Evolutionary conservation across 352 stramenopile genomes (phyloP).

Genomic region (Pythium vanterpoolii): DNA sequence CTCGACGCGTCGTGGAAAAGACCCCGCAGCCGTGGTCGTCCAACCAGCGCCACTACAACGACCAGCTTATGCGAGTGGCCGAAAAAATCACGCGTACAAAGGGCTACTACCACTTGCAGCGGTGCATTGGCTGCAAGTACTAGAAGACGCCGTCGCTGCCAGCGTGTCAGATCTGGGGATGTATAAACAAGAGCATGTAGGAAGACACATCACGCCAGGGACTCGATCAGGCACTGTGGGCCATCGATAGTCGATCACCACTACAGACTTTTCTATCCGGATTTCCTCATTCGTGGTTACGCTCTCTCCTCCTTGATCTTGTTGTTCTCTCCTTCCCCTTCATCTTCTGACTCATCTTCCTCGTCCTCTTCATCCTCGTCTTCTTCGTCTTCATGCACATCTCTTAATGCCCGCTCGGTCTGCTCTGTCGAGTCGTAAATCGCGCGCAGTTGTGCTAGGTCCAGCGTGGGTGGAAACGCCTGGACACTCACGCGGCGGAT

Average conservation of each 20-base stretch:
- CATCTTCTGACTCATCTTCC: constrained; percentile 23
- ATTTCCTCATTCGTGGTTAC: background rate
- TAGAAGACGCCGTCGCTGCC: constrained; percentile 5
- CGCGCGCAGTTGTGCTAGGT: constrained; percentile 13
- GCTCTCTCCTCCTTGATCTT: background rate
- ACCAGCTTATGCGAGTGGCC: constrained; percentile 1
- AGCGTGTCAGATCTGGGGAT: constrained; percentile 12
- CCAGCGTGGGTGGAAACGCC: constrained; percentile 4
- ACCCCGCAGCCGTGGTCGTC: constrained; percentile 5
- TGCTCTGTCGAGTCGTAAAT: background rate
- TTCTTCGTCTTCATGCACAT: constrained; percentile 22
- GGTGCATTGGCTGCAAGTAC: constrained; percentile 1
- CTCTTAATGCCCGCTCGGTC: background rate
- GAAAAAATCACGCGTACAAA: background rate
- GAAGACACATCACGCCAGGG: background rate
- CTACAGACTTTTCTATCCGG: background rate
- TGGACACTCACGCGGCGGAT: constrained; percentile 47
- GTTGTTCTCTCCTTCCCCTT: constrained; percentile 17
- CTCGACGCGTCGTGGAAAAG: too few species aligned
- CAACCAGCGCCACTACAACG: constrained; percentile 11
- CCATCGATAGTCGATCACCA: too few species aligned
- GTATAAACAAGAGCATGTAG: background rate
- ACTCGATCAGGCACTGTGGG: background rate
- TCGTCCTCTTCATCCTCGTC: constrained; percentile 35
- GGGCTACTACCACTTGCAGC: background rate